Evolutionary conservation across 2,329 filamentous ascomycete genomes (phyloP), one percentile per base, ranked within the genome.

Genomic region (Xylaria multiplex): DNA sequence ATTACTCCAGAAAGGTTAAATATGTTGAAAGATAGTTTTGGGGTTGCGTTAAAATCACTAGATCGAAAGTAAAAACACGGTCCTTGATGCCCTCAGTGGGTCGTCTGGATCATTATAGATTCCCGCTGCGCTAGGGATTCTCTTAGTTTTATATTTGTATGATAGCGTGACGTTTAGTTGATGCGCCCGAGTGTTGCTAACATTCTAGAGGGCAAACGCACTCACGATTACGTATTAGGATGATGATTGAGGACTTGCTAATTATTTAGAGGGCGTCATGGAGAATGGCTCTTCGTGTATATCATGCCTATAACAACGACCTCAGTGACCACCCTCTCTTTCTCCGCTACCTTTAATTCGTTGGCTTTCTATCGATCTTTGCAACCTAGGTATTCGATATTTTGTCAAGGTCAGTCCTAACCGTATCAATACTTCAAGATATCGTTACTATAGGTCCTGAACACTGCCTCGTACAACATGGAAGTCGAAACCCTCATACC

Each of bases 401-500:
- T 35, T 24, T 43, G 30, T 13, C 14, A 9, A 19, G 13, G 6
- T 3, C 14, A 11, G 22, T 24, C 24, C 24, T 24, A 45, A 4
- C n/a, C 14, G 16, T 22, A 24, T 4, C 0, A 13, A 19, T 13
- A 35, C 35, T 35, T 27, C 14, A 37, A 46, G 27, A 35, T 19
- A 35, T 35, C 40, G 32, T 6, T 11, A 6, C 30, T 22, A 37
- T 6, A 6, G 11, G 14, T 19, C 24, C 9, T 4, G 11, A n/a
- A 43, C 8, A 8, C 24, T 19, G 2, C 16, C 19, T 52, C 24
- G 24, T 13, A 43, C 64, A 75, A 64, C 32, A 71, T 76, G 70
- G 77, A 81, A 62, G 77, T 82, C 65, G 75, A 78, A 14, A 67
- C 74, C 49, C 79, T 83, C 53, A 77, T 82, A 69, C 72, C 77